Base-by-base conservation (phyloP, 2,329 filamentous ascomycete genomes). In the Ascochyta lentis region DNA sequence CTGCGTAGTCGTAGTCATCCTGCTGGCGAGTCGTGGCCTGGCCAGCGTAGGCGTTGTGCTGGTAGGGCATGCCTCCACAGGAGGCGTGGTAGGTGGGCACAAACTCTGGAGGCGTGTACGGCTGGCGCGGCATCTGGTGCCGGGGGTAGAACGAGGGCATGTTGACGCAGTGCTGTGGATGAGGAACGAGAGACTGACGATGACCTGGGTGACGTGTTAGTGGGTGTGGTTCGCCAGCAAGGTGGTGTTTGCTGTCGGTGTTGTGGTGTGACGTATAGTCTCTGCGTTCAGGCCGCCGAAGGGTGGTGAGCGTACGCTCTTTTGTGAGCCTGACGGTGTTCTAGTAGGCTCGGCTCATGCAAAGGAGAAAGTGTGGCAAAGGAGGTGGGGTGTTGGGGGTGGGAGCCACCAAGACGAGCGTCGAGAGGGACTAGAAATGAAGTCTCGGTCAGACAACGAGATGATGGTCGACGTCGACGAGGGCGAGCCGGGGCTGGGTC, bases 121-220 rank as follows among this genome's bases (percentile, higher is more conserved):
- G 70, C 57, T 75, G 73, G 60, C 75, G 70, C 49, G 75, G 74
- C 73, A 77, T 69, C 58, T 75, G 70, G 60, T 78, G 77, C 55
- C 78, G 75, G 47, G 78, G 76, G 66, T 81, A 81, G 70, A 81
- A 81, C 66, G 79, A 78, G 64, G 80, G 80, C 81, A 83, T 83
- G 71, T 65, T 77, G 70, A 69, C 66, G 63, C 61, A 61, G 60
- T 62, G 62, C 61, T 65, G 63, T 68, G 61, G 71, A 65, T 65
- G 64, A 63, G 54, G 64, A 72, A 74, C 70, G 67, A 76, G 76
- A 78, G 79, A 79, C 76, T 64, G 77, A 73, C 65, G 66, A 66
- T 56, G 73, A 73, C 71, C 75, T 78, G 67, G 59, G 51, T 38
- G 42, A 19, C 16, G 50, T 44, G 59, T 73, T 54, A 73, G 66